Conservation (phyloP, 208 protist species). For the Sergeia podlipaevii region DNA sequence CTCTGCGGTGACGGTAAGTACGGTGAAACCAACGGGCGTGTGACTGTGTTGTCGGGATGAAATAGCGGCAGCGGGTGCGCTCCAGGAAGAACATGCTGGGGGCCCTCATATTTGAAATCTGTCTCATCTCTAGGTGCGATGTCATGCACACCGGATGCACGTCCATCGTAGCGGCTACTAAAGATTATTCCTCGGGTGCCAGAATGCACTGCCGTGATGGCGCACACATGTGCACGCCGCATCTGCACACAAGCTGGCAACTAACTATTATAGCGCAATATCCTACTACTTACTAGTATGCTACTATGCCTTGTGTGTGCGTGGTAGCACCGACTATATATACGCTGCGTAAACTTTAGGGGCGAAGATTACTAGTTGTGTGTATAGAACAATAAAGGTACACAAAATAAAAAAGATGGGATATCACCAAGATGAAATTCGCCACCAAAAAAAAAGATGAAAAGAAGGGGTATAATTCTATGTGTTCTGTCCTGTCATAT, state of each 20-base stretch:
- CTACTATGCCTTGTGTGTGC: too few species aligned
- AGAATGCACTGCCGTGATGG: not conserved
- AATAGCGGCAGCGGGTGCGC: constrained; percentile 83
- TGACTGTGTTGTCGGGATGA: constrained; percentile 68
- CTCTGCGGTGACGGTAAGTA: constrained; percentile 87
- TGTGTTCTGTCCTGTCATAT: too few species aligned
- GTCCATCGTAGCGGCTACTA: constrained; percentile 64
- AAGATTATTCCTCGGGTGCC: constrained; percentile 31
- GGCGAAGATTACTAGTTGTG: too few species aligned
- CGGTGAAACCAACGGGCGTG: constrained; percentile 73
- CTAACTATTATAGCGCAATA: too few species aligned
- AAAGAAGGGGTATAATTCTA: too few species aligned
- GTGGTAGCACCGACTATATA: too few species aligned
- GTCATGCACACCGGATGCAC: constrained; percentile 79
- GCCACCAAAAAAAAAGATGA: too few species aligned
- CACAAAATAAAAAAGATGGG: too few species aligned
- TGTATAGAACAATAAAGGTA: too few species aligned
- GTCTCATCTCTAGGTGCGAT: constrained; percentile 67
- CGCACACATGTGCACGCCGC: not conserved
- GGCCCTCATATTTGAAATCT: constrained; percentile 76
- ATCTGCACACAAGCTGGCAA: not conserved
- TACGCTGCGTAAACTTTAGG: too few species aligned
- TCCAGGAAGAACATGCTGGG: constrained; percentile 64
- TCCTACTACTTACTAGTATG: too few species aligned
- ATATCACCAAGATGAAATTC: too few species aligned